Conservation (phyloP, 768 basidiomycete species). For the Strobilomyces echinocephalus region DNA sequence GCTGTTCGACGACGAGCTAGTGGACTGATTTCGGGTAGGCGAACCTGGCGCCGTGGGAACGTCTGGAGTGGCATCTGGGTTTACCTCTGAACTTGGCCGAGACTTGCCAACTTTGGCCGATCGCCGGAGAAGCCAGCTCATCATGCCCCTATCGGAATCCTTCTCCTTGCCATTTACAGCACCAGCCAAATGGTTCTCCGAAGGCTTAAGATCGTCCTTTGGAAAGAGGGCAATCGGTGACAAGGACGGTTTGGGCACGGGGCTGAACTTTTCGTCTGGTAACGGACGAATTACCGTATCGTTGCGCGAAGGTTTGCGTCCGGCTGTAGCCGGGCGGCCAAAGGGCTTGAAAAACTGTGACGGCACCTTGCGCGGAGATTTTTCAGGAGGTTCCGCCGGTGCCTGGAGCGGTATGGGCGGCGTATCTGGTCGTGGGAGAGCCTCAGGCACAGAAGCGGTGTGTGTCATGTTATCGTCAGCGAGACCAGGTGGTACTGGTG, state of each 20-base stretch:
- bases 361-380: conserved; percentile 23
- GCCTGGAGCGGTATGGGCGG: conserved; percentile 21
- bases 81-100: conserved; percentile 22
- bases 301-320: conserved; percentile 14
- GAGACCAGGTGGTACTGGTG: conserved; percentile 37
- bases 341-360: conserved; percentile 18
- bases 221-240: conserved; percentile 16
- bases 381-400: conserved; percentile 10
- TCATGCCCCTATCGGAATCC: conserved; percentile 40
- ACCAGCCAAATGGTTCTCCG: conserved; percentile 30
- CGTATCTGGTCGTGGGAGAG: conserved; percentile 13
- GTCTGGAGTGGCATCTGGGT: conserved; percentile 14
- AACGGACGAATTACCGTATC: conserved; percentile 21
- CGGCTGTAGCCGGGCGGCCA: conserved; percentile 12
- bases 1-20: conserved; percentile 19
- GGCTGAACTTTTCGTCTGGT: conserved; percentile 24
- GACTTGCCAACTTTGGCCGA: conserved; percentile 20
- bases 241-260: conserved; percentile 4
- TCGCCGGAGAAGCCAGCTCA: conserved; percentile 29
- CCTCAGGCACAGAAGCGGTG: conserved; percentile 13
- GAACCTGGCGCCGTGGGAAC: conserved; percentile 10
- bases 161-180: conserved; percentile 27
- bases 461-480: conserved; percentile 23
- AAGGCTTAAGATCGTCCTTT: conserved; percentile 20
- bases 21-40: conserved; percentile 21